These are phyloP conservation scores for Skeletonema grethae DNA, from an alignment of 108 stramenopile genomes.

Conservation along the genomic window DNA sequence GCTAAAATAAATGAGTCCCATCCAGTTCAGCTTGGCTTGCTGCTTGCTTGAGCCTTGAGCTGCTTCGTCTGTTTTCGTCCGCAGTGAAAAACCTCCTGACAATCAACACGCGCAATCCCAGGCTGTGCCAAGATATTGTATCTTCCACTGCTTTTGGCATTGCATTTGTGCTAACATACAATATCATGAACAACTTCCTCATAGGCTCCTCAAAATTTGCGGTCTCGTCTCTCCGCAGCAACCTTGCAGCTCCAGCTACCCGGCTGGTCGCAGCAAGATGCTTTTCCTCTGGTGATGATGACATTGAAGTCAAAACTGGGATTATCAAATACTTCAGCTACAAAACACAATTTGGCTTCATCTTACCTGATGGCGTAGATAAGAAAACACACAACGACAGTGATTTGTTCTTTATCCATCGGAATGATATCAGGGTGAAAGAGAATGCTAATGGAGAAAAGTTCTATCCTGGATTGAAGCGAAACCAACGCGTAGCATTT, in stretches of 20 bases:
- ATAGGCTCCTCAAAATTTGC: conserved; percentile 8
- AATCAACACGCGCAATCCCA: too few species aligned
- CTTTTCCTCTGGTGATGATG: conserved; percentile 6
- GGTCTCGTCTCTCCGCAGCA: conserved; percentile 3
- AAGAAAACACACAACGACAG: not conserved
- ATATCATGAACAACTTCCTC: conserved; percentile 1
- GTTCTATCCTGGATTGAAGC: conserved; percentile 3
- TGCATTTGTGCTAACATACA: not conserved
- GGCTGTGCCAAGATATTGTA: too few species aligned
- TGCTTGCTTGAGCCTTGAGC: too few species aligned
- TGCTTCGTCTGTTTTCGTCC: too few species aligned
- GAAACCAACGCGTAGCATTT: conserved; percentile 19
- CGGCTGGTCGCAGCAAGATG: conserved; percentile 3
- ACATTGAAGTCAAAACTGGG: not conserved
- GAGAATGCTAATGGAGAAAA: not conserved
- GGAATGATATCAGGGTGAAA: conserved; percentile 1
- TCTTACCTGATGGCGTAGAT: conserved; percentile 25
- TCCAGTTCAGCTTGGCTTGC: too few species aligned
- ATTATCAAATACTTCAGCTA: conserved; percentile 9
- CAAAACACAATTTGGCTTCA: conserved; percentile 16
- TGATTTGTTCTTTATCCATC: conserved; percentile 23
- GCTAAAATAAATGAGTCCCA: too few species aligned
- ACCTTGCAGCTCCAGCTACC: not conserved
- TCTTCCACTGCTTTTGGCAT: too few species aligned
- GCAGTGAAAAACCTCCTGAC: too few species aligned